These are phyloP conservation scores for Platismatia glauca DNA, from an alignment of 495 filamentous ascomycete genomes.

Conservation along the genomic window DNA sequence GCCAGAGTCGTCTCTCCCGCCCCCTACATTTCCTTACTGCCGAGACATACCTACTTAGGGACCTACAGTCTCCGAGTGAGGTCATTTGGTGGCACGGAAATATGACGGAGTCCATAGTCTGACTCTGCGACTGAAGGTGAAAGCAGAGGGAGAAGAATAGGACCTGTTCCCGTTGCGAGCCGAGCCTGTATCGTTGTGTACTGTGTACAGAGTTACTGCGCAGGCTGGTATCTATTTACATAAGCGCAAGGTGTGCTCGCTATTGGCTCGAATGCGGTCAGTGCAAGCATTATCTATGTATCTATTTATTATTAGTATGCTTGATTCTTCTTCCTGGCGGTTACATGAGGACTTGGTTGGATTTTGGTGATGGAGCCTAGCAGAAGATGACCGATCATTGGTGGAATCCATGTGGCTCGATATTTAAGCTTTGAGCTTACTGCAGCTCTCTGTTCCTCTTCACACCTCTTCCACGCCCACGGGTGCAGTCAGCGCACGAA, in stretches of 20 bases:
- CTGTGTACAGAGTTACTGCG: too few relatives aligned
- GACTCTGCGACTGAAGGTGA: background rate
- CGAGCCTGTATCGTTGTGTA: too few relatives aligned
- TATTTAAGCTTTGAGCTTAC: background rate
- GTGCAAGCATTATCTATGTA: too few relatives aligned
- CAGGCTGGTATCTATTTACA: background rate
- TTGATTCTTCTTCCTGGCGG: background rate
- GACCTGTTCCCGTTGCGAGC: background rate
- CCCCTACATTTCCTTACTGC: background rate
- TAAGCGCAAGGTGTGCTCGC: background rate
- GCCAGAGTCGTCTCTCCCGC: background rate
- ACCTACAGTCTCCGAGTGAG: background rate
- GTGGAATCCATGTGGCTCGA: background rate
- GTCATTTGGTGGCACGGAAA: background rate
- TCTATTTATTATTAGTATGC: too few relatives aligned
- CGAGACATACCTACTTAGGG: too few relatives aligned
- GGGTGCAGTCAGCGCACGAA: slow-evolving; percentile 5
- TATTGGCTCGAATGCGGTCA: background rate
- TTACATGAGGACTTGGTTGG: background rate
- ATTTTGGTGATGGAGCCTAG: background rate
- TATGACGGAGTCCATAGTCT: background rate
- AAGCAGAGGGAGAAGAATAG: background rate
- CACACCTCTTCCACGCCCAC: background rate
- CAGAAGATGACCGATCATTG: background rate
- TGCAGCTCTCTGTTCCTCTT: background rate